Conservation (phyloP, 75 land plant species). For the Selaginella tamariscina region DNA sequence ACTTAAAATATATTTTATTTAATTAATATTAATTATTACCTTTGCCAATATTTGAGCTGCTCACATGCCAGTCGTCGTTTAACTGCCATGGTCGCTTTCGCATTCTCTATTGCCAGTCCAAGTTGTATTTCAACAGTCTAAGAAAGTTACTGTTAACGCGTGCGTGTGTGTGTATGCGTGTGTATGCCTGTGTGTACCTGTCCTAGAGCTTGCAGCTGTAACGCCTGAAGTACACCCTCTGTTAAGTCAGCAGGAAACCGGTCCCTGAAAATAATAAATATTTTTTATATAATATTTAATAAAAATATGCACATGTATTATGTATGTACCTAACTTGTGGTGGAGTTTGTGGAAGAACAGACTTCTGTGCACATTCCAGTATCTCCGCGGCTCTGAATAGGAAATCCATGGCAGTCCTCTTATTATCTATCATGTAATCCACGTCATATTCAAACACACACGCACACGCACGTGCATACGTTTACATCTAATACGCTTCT, state of each 20-base stretch:
- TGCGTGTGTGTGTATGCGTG: not conserved
- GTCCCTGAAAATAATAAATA: constrained; percentile 40
- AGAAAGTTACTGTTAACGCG: no score
- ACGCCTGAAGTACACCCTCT: constrained; percentile 52
- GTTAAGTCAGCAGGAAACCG: constrained; percentile 53
- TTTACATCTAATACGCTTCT: no score
- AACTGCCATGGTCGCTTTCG: constrained; percentile 87
- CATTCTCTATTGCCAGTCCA: constrained; percentile 86
- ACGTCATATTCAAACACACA: no score
- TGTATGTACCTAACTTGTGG: not conserved
- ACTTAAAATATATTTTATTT: not conserved
- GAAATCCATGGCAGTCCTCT: not conserved
- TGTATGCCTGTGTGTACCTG: constrained; percentile 33
- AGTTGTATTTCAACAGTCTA: constrained; percentile 64
- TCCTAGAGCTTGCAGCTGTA: constrained; percentile 67
- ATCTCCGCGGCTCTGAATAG: not conserved
- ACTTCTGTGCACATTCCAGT: not conserved
- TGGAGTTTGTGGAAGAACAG: not conserved
- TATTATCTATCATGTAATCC: not conserved
- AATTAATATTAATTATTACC: constrained; percentile 32
- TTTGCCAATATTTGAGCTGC: constrained; percentile 80
- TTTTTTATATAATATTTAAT: not conserved
- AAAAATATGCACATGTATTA: no score
- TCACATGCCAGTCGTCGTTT: constrained; percentile 94
- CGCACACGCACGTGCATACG: no score